Percentiles rank a stretch among this genome's conserved stretches.
These are phyloP conservation scores for Aspergillus steynii DNA, from an alignment of 495 filamentous ascomycete species.

Conservation along the genomic window DNA sequence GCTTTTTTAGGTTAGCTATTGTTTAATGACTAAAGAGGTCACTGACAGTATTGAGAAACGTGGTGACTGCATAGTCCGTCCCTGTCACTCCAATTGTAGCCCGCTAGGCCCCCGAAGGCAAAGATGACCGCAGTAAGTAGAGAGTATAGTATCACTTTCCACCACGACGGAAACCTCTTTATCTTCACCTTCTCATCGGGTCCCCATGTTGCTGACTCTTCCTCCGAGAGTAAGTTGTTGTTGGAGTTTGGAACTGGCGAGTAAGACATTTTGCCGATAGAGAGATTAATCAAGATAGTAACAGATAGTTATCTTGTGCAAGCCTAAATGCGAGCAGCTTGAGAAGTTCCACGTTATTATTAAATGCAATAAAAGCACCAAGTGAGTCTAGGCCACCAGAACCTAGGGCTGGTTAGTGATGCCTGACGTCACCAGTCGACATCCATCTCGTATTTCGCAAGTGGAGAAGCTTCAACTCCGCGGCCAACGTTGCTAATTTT, in stretches of 20 bases:
- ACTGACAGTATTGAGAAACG: constrained; percentile 2
- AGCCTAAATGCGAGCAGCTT: too few species aligned
- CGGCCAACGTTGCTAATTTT: background rate
- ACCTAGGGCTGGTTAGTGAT: background rate
- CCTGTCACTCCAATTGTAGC: background rate
- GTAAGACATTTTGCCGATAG: background rate
- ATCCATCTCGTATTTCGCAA: background rate
- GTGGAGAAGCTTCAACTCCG: background rate
- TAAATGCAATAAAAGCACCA: too few species aligned
- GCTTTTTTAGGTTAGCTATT: background rate
- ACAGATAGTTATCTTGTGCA: too few species aligned
- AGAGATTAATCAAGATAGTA: background rate
- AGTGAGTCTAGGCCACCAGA: background rate
- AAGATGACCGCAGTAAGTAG: background rate
- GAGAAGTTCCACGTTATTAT: too few species aligned
- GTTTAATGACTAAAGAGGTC: background rate
- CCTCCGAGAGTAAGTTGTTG: constrained; percentile 23
- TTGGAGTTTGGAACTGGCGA: background rate
- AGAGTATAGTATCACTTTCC: constrained; percentile 3
- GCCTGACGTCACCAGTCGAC: background rate
- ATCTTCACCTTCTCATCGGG: background rate
- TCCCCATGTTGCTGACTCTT: constrained; percentile 7
- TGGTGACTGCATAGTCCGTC: background rate
- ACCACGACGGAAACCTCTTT: background rate
- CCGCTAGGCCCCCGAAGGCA: background rate